A percentile compares a stretch with the other conserved stretches of the same genome.
Evolutionary conservation across 2,329 filamentous ascomycete species (phyloP).

Genomic region (Chaetomium sp.): DNA sequence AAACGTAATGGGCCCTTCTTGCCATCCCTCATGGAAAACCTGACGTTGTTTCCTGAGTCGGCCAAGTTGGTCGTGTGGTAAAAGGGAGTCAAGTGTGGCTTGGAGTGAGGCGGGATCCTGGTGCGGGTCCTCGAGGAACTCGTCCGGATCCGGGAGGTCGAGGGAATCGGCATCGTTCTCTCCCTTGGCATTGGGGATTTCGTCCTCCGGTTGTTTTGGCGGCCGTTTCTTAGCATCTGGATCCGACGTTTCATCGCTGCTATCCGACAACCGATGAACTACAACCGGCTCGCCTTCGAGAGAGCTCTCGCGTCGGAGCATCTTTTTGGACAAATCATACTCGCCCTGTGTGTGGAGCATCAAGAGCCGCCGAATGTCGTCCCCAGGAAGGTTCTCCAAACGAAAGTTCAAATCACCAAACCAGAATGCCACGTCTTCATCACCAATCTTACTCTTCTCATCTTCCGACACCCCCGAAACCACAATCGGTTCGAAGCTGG

Average conservation of each 20-base stretch:
- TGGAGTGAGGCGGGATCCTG: slow-evolving; percentile 81
- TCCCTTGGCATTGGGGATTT: slow-evolving; percentile 20
- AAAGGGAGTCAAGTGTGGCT: slow-evolving; percentile 76
- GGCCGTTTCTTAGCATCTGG: slow-evolving; percentile 28
- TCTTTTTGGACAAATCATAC: slow-evolving; percentile 52
- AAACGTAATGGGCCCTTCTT: slow-evolving; percentile 80
- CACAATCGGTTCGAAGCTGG: slow-evolving; percentile 69
- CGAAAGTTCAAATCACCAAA: slow-evolving; percentile 95
- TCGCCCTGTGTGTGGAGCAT: slow-evolving; percentile 76
- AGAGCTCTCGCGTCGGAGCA: slow-evolving; percentile 26
- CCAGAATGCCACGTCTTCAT: slow-evolving; percentile 94
- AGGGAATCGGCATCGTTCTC: slow-evolving; percentile 33
- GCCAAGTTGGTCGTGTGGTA: slow-evolving; percentile 83
- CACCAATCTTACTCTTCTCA: slow-evolving; percentile 66
- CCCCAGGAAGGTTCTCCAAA: slow-evolving; percentile 77
- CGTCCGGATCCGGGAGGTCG: slow-evolving; percentile 55
- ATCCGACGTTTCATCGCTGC: slow-evolving; percentile 41
- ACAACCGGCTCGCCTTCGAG: slow-evolving; percentile 47
- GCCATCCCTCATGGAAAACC: slow-evolving; percentile 86
- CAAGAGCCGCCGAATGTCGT: slow-evolving; percentile 80
- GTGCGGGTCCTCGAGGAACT: slow-evolving; percentile 59
- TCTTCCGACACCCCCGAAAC: slow-evolving; percentile 59
- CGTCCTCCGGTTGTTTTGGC: slow-evolving; percentile 17
- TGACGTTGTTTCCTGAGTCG: slow-evolving; percentile 68
- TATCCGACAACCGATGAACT: slow-evolving; percentile 35